Evolutionary conservation across 202 grass and related monocot genomes (phyloP).

Genomic region (Saccharum hybrid): DNA sequence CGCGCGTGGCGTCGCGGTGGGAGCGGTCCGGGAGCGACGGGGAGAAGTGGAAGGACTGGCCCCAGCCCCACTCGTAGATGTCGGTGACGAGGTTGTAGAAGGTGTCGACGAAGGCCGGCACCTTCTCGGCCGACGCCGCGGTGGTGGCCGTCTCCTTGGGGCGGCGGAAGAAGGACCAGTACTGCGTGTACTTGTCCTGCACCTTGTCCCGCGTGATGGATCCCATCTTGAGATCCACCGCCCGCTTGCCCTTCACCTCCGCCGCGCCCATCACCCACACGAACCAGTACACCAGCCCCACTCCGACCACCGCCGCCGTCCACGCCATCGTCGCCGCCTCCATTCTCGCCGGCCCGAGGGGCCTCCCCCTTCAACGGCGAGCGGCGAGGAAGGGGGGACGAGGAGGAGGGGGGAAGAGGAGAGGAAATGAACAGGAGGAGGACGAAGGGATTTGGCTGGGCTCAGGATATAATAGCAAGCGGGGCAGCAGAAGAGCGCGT

Average conservation of each 20-base stretch:
- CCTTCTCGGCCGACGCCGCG: constrained; percentile 63
- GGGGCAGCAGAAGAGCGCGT: neutral
- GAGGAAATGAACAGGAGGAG: constrained; percentile 28
- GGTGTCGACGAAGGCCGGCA: constrained; percentile 94
- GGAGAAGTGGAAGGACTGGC: constrained; percentile 99
- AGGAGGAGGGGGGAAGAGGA: neutral
- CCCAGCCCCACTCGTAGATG: constrained; percentile 99
- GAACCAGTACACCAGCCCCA: constrained; percentile 83
- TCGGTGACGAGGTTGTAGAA: constrained; percentile 99
- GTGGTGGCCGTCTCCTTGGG: constrained; percentile 77
- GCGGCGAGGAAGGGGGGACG: neutral
- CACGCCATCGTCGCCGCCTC: constrained; percentile 74
- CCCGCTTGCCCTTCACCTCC: constrained; percentile 98
- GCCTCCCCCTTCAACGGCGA: neutral
- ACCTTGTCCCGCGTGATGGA: constrained; percentile 81
- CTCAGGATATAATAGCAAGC: constrained; percentile 34
- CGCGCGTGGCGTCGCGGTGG: constrained; percentile 86
- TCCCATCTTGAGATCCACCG: constrained; percentile 97
- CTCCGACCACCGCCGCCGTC: constrained; percentile 64
- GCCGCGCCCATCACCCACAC: constrained; percentile 99
- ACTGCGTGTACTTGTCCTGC: constrained; percentile 97
- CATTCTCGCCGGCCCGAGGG: constrained; percentile 49
- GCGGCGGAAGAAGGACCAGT: constrained; percentile 98
- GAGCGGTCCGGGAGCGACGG: constrained; percentile 64
- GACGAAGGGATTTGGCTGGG: constrained; percentile 30